Base-by-base conservation (phyloP, 176 grass and related monocot genomes). In the Alopecurus myosuroides region DNA sequence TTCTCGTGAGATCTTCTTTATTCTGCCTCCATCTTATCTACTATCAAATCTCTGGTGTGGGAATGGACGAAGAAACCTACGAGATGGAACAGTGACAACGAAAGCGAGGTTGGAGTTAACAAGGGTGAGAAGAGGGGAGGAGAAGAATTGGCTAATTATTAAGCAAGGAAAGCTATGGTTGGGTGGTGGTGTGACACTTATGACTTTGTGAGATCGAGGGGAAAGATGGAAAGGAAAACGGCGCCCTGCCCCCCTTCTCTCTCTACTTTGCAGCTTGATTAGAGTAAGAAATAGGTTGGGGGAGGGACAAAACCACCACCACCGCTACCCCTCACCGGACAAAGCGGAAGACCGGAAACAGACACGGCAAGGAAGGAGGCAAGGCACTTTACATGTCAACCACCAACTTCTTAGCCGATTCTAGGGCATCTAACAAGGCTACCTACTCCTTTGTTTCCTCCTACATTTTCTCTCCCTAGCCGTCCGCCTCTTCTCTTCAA, bases 61-160 rank as follows among this genome's bases (percentile, higher is more conserved):
- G 56, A 68, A 81, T 33, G 79, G 33, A 81, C 46, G 68, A 81
- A 40, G 68, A 81, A 91, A 91, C 83, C 86, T 89, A 90, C 66
- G 87, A 63, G 72, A 94, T 88, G 82, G 69, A 92, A 92, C 83
- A 92, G 87, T 88, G 79, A 82, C 84, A 83, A 76, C 48, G 71
- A 92, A 90, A 88, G 73, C 69, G 70, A 67, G 56, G 44, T 50
- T 11, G 56, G 25, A 78, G 56, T 78, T 82, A 75, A 58, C 22
- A 78, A 74, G 79, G 36, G 20, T 11, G 20, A 56, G 30, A 20
- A 35, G 35, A 71, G 26, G 53, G 66, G 55, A 84, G 46, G 42
- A 44, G 41, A 50, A 33, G 30, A 83, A 82, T 78, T 78, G 28
- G 72, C 77, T 46, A 85, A 88, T 88, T 86, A 80, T 82, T 71